Percentiles rank a stretch among this genome's conserved stretches.
Conservation (phyloP, 2,329 filamentous ascomycete species). For the Epichloe glyceriae region DNA sequence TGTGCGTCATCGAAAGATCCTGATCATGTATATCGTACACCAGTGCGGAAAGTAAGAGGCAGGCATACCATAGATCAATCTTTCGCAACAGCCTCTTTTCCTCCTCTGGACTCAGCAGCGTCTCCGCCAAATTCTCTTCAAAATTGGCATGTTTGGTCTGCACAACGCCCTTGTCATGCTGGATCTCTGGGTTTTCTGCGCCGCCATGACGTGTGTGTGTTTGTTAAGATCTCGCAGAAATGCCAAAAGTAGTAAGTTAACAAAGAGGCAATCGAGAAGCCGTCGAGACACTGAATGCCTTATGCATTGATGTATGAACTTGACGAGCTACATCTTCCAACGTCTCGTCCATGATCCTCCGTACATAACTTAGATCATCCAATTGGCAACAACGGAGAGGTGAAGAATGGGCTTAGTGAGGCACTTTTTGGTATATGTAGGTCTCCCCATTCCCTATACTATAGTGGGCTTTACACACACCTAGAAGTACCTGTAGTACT, state of each 20-base stretch:
- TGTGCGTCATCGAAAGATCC: too few relatives aligned
- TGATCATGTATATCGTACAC: too few relatives aligned
- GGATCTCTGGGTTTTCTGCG: background rate
- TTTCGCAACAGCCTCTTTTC: constrained; percentile 42
- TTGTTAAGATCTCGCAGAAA: background rate
- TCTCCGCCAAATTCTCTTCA: constrained; percentile 1
- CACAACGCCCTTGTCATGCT: background rate
- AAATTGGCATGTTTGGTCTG: background rate
- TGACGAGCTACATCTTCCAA: too few relatives aligned
- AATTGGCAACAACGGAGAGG: too few relatives aligned
- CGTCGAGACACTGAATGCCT: background rate
- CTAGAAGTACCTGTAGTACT: too few relatives aligned
- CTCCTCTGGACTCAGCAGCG: constrained; percentile 13
- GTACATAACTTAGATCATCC: too few relatives aligned
- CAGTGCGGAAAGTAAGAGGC: background rate
- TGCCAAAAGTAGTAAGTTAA: background rate
- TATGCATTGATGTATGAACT: background rate
- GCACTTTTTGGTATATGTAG: too few relatives aligned
- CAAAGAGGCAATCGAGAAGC: background rate
- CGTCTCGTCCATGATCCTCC: too few relatives aligned
- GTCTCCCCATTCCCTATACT: too few relatives aligned
- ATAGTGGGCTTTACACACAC: too few relatives aligned
- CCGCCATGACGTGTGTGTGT: background rate
- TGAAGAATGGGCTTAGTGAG: too few relatives aligned
- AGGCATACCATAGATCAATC: constrained; percentile 44